phyloP scores from a whole-genome alignment of 2,329 filamentous ascomycete species.

The Cercospora brassicicola region DNA sequence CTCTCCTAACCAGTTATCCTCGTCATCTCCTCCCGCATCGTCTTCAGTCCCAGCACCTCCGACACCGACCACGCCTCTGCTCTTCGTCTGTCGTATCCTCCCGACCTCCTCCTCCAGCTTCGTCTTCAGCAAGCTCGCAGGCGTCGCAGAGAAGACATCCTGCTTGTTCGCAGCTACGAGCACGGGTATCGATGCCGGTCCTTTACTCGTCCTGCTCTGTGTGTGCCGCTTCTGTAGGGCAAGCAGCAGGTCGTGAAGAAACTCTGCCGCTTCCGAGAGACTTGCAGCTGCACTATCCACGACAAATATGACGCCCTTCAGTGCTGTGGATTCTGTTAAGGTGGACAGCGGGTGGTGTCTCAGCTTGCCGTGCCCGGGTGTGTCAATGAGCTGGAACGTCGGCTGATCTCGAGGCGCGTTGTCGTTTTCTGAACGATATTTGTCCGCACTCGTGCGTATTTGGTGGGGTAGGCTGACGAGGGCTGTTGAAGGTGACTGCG shows the following conservation, averaged over 20 bases:
- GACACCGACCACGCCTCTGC: constrained; percentile 79
- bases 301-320: constrained; percentile 78
- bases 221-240: constrained; percentile 72
- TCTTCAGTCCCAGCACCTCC: constrained; percentile 67
- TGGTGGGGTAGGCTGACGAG: constrained; percentile 57
- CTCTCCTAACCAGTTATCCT: constrained; percentile 76
- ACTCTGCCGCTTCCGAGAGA: constrained; percentile 73
- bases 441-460: constrained; percentile 56
- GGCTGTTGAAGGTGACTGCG: constrained; percentile 60
- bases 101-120: constrained; percentile 79
- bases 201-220: constrained; percentile 57
- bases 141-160: constrained; percentile 90
- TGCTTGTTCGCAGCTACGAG: constrained; percentile 92
- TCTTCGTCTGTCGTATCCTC: constrained; percentile 71
- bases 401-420: constrained; percentile 59
- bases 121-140: constrained; percentile 70
- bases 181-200: constrained; percentile 65
- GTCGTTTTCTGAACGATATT: constrained; percentile 67
- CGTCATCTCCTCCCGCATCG: constrained; percentile 65
- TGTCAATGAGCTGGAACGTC: constrained; percentile 79
- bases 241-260: constrained; percentile 87
- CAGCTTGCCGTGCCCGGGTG: constrained; percentile 92
- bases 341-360: constrained; percentile 64
- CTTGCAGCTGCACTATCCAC: constrained; percentile 67
- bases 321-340: constrained; percentile 47